Evolutionary conservation across 805 yeast genomes (phyloP).

Genomic region (Kazachstania martiniae): DNA sequence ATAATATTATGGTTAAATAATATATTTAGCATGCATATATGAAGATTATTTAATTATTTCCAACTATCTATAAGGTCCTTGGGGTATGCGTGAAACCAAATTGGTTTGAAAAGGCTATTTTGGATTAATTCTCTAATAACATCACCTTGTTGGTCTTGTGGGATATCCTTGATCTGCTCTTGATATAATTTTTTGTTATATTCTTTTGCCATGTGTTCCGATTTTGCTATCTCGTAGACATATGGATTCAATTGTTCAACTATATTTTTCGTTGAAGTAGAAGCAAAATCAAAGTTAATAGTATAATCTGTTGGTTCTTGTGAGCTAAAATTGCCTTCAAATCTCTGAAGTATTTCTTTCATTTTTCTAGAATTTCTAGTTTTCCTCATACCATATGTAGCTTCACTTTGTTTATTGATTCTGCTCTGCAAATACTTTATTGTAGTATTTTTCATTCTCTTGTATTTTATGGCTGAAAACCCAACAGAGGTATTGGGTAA

Average conservation of each 20-base stretch:
- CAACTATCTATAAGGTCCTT: slow-evolving; percentile 13
- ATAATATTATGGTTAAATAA: too few relatives aligned
- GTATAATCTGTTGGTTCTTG: background rate
- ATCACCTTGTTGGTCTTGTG: slow-evolving; percentile 11
- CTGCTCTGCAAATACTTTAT: slow-evolving; percentile 12
- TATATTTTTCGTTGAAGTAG: slow-evolving; percentile 6
- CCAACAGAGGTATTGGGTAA: too few relatives aligned
- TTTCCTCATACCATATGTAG: slow-evolving; percentile 8
- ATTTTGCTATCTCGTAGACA: slow-evolving; percentile 18
- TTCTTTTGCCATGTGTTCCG: slow-evolving; percentile 9
- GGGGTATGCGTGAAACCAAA: slow-evolving; percentile 20
- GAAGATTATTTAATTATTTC: slow-evolving; percentile 4
- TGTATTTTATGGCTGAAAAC: slow-evolving; percentile 1
- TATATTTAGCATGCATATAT: background rate
- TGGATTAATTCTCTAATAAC: slow-evolving; percentile 12
- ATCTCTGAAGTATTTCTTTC: slow-evolving; percentile 15
- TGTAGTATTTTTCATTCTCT: slow-evolving; percentile 7
- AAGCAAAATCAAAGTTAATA: slow-evolving; percentile 8
- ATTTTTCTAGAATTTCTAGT: slow-evolving; percentile 22
- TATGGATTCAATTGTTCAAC: slow-evolving; percentile 16
- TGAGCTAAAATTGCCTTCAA: slow-evolving; percentile 6
- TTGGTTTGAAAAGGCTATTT: slow-evolving; percentile 13
- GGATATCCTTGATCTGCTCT: slow-evolving; percentile 6
- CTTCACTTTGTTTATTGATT: slow-evolving; percentile 2
- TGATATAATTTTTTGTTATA: slow-evolving; percentile 12